phyloP scores from a whole-genome alignment of 768 basidiomycete species.

The Psilocybe cubensis region DNA sequence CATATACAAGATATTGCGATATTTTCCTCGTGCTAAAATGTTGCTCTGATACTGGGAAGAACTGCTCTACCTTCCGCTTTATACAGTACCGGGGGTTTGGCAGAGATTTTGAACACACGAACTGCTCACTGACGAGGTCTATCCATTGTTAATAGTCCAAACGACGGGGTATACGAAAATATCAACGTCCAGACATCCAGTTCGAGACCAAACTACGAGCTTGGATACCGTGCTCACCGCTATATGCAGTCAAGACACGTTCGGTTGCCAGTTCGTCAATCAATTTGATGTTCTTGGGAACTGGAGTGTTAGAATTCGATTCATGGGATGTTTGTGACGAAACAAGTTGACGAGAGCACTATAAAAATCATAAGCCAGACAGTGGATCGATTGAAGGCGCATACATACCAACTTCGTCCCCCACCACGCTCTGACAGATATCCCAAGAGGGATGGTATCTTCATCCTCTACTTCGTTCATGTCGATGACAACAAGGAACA shows the following conservation, averaged over 20 bases:
- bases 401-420: conserved; percentile 79
- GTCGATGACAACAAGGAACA: conserved; percentile 78
- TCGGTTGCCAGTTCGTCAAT: conserved; percentile 79
- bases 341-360: conserved; percentile 67
- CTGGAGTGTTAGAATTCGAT: conserved; percentile 61
- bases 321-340: conserved; percentile 38
- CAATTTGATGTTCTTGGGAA: conserved; percentile 58
- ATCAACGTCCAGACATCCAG: conserved; percentile 41
- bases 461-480: conserved; percentile 69
- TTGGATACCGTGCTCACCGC: conserved; percentile 45
- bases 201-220: conserved; percentile 46
- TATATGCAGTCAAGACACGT: conserved; percentile 65
- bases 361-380: neutral
- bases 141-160: neutral
- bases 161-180: neutral
- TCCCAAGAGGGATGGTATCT: conserved; percentile 48
- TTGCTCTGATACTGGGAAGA: too few species aligned
- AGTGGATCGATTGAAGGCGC: neutral
- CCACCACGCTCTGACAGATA: conserved; percentile 78
- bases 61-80: too few species aligned
- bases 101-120: too few species aligned
- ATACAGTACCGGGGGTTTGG: too few species aligned
- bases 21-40: too few species aligned
- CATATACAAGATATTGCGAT: too few species aligned
- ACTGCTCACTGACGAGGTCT: too few species aligned